These are phyloP conservation scores for Arabidopsis hybrid DNA, from an alignment of 441 rosid genomes.

Conservation along the genomic window DNA sequence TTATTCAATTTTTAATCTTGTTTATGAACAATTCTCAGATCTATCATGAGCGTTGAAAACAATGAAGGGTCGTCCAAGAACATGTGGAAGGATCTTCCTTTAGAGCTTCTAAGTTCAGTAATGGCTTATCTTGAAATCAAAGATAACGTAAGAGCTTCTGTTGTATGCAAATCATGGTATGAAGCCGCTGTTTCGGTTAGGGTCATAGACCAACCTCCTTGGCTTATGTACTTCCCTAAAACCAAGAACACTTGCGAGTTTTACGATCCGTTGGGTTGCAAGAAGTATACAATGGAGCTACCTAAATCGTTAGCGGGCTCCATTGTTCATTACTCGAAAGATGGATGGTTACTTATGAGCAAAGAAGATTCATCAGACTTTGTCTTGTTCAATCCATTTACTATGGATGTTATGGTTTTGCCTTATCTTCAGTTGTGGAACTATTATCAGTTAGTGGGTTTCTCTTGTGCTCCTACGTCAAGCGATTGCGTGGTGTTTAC, in stretches of 20 bases:
- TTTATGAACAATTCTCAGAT: slow-evolving; percentile 4
- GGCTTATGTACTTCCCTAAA: slow-evolving; percentile 27
- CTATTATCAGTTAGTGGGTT: slow-evolving; percentile 33
- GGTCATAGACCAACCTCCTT: slow-evolving; percentile 33
- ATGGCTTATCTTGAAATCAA: slow-evolving; percentile 36
- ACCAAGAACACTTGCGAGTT: slow-evolving; percentile 22
- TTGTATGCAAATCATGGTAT: slow-evolving; percentile 40
- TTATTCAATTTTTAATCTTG: not conserved
- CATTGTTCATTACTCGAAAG: slow-evolving; percentile 38
- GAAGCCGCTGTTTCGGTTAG: slow-evolving; percentile 38
- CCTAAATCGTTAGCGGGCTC: slow-evolving; percentile 29
- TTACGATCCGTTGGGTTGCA: slow-evolving; percentile 31
- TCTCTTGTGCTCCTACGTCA: slow-evolving; percentile 45
- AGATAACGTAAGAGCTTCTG: slow-evolving; percentile 37
- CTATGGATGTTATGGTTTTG: slow-evolving; percentile 34
- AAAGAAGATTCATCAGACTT: slow-evolving; percentile 29
- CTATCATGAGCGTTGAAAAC: slow-evolving; percentile 7
- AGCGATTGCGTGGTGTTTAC: slow-evolving; percentile 37
- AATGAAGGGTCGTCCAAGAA: slow-evolving; percentile 15
- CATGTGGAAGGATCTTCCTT: slow-evolving; percentile 38
- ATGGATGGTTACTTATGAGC: slow-evolving; percentile 44
- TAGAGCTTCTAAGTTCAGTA: slow-evolving; percentile 35
- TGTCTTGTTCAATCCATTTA: slow-evolving; percentile 43
- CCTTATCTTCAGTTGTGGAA: slow-evolving; percentile 33
- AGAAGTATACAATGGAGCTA: slow-evolving; percentile 21